Evolutionary conservation across 1,284 basidiomycete species (phyloP), one percentile per base, ranked within the genome.

Genomic region (Cutaneotrichosporon sp.): DNA sequence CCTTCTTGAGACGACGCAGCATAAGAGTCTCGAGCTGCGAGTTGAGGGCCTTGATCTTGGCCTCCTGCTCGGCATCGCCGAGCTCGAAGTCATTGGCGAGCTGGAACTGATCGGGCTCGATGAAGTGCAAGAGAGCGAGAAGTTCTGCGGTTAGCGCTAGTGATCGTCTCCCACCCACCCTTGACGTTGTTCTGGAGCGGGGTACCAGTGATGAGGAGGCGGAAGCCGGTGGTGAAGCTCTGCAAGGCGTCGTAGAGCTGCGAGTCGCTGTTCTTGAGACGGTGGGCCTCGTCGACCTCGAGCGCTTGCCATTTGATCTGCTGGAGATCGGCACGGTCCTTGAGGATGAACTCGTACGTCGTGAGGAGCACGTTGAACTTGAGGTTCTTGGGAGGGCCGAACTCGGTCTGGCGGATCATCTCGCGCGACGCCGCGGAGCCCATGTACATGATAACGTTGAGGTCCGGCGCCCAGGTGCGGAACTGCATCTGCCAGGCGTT

Each of bases 131-230:
- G 71, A 99, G 82, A 16, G 97, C 92, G 45, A 98, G 83, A 24
- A 99, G 83, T 79, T 99, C 97, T 94, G 73, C 11, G 50, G 62
- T 66, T 56, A 59, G 63, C 9, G 2, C 14, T 7, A 14, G 31
- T 60, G 22, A 6, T 51, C 8, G 5, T 46, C 58, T 51, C 25
- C 50, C 63, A 42, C 84, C 59, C 70, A 92, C 92, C 92, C 82
- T 95, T 97, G 73, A 99, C 95, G 76, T 97, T 99, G 83, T 99
- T 99, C 79, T 99, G 97, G 59, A 99, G 83, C 20, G 97, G 97
- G 3, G 97, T 99, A 34, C 97, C 97, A 0, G 97, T 99, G 79
- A 99, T 99, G 69, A 99, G 86, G 59, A 99, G 84, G 81, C 97
- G 95, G 57, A 90, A 93, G 2, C 89, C 90, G 47, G 92, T 89